These are phyloP conservation scores for Malania oleifera DNA, from an alignment of 164 flowering plant genomes.

Conservation along the genomic window DNA sequence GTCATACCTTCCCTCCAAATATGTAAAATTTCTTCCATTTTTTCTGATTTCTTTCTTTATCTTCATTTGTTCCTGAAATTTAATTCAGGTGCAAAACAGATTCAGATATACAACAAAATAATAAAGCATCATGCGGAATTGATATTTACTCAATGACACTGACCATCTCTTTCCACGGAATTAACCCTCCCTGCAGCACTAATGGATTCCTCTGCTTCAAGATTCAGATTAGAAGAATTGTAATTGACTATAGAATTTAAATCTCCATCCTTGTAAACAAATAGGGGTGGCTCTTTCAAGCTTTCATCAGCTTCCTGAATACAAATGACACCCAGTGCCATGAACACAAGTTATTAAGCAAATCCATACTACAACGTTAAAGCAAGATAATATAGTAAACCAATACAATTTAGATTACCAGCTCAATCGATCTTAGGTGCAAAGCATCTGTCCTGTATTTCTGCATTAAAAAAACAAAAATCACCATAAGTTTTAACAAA, in stretches of 20 bases:
- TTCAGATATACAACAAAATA: not conserved
- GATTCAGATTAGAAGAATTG: constrained; percentile 16
- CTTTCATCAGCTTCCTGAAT: constrained; percentile 52
- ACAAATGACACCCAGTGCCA: constrained; percentile 12
- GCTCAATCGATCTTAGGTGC: constrained; percentile 39
- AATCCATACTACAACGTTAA: not conserved
- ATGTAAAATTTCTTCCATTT: constrained; percentile 6
- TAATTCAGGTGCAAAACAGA: not conserved
- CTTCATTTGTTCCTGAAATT: constrained; percentile 23
- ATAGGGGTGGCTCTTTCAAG: constrained; percentile 48
- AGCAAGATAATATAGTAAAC: not conserved
- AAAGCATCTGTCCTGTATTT: constrained; percentile 37
- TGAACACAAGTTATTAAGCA: not conserved
- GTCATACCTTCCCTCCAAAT: constrained; percentile 24
- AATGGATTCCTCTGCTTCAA: constrained; percentile 15
- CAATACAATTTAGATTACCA: constrained; percentile 31
- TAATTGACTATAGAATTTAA: constrained; percentile 23
- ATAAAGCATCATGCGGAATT: not conserved
- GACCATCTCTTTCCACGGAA: constrained; percentile 35
- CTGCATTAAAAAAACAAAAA: constrained; percentile 36
- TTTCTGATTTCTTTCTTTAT: constrained; percentile 8
- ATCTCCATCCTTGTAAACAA: constrained; percentile 50
- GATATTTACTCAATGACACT: constrained; percentile 10
- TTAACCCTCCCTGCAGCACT: constrained; percentile 1
- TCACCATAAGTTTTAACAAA: not conserved